A percentile compares a stretch with the other conserved stretches of the same genome.
Evolutionary conservation across 495 filamentous ascomycete species (phyloP).

Genomic region (Daldinia concentrica): DNA sequence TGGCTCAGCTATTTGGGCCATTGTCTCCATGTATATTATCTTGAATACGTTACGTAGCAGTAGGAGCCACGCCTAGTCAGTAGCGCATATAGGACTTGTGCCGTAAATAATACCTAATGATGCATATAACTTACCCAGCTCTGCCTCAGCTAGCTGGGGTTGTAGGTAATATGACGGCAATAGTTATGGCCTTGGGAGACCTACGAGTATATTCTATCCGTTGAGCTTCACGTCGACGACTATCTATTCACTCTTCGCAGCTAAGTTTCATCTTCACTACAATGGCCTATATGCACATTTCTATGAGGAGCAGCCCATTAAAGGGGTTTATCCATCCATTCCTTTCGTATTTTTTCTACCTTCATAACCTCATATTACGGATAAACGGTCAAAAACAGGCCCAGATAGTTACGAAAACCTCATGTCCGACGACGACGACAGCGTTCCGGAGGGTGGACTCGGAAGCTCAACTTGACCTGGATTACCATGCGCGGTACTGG

Average conservation of each 20-base stretch:
- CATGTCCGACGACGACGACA: background rate
- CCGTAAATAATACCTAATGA: background rate
- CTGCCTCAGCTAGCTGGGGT: background rate
- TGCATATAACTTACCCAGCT: background rate
- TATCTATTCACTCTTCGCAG: background rate
- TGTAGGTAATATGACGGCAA: background rate
- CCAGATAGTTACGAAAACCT: background rate
- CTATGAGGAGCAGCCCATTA: background rate
- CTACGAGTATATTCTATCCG: background rate
- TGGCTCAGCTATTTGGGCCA: background rate
- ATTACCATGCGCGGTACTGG: background rate
- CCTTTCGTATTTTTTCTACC: background rate
- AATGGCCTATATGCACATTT: background rate
- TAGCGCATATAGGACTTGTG: background rate
- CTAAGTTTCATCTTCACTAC: background rate
- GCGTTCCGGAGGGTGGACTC: background rate
- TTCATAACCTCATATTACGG: background rate
- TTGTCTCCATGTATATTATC: background rate
- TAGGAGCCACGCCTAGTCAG: background rate
- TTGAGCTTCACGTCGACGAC: background rate
- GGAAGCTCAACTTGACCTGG: background rate
- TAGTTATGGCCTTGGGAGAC: background rate
- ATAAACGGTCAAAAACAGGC: background rate
- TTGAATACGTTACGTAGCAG: background rate
- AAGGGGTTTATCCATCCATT: background rate